phyloP scores from a whole-genome alignment of 2,329 filamentous ascomycete species.

The Colletotrichum somersetense region DNA sequence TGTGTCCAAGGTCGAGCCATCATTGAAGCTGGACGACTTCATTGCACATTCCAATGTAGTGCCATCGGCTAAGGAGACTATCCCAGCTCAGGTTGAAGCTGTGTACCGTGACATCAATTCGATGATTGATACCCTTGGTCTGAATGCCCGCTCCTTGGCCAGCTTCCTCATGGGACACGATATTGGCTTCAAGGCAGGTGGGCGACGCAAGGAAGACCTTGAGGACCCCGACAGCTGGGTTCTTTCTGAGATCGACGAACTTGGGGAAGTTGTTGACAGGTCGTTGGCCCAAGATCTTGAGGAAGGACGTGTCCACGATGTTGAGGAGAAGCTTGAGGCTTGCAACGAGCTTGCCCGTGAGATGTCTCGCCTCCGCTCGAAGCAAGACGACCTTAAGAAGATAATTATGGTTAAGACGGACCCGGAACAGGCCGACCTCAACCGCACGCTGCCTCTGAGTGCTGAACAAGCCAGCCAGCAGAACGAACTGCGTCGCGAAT shows the following conservation, averaged over 20 bases:
- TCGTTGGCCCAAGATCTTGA: constrained; percentile 76
- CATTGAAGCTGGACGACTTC: constrained; percentile 74
- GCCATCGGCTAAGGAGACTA: constrained; percentile 66
- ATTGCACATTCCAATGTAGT: constrained; percentile 71
- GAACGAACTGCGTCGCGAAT: constrained; percentile 83
- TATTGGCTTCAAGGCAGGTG: constrained; percentile 63
- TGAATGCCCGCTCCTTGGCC: constrained; percentile 80
- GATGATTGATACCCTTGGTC: constrained; percentile 93
- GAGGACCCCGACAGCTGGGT: constrained; percentile 78
- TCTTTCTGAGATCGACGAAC: constrained; percentile 79
- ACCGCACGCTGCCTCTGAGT: constrained; percentile 80
- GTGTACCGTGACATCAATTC: constrained; percentile 87
- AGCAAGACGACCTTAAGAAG: constrained; percentile 82
- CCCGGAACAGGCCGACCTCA: constrained; percentile 73
- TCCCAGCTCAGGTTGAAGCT: constrained; percentile 73
- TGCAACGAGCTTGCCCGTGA: constrained; percentile 78
- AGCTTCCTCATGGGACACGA: constrained; percentile 77
- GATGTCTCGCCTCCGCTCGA: constrained; percentile 77
- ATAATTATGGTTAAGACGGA: constrained; percentile 79
- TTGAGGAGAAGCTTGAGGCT: constrained; percentile 75
- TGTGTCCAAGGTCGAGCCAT: constrained; percentile 70
- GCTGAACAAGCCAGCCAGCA: constrained; percentile 88
- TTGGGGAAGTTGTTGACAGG: constrained; percentile 73
- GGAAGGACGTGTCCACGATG: constrained; percentile 74
- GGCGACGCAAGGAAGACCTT: constrained; percentile 75